Evolutionary conservation across 1,284 basidiomycete species (phyloP), one percentile per base, ranked within the genome.

Genomic region (Cutaneotrichosporon daszewskae): DNA sequence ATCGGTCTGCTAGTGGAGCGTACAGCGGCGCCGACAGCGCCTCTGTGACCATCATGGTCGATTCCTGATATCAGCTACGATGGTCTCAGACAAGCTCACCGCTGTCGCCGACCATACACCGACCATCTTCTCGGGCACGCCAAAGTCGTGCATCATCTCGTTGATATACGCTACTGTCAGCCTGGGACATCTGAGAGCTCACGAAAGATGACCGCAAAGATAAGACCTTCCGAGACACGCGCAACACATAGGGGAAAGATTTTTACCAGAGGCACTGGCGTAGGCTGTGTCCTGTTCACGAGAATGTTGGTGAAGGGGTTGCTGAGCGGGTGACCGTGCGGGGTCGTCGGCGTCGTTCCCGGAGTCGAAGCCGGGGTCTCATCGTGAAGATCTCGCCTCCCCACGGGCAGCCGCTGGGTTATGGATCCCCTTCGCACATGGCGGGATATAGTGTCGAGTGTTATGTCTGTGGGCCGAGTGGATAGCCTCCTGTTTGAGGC

Each of bases 41-140:
- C 51, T 67, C 64, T 4, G 61, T 54, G 1, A 56, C 51, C 61
- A 62, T 62, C 36, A 67, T 45, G 8, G 53, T 40, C 1, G 58
- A 60, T 45, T 67, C 64, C 64, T 66, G 27, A 9, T 23, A 19
- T 49, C 16, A 40, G 45, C 25, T n/a, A 37, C 8, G 10, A 25
- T 12, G n/a, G 25, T 26, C 14, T 17, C 24, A 12, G 10, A 10
- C 13, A 16, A 8, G 3, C 64, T 51, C 25, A 66, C 64, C 7
- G 62, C 60, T 8, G 54, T 53, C 0, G 59, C 61, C 6, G 59
- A 59, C 54, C 58, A 67, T 16, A 64, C 47, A 7, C 64, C 64
- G 3, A 67, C 57, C 5, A 50, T 47, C 25, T 58, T 51, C 45
- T 67, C 62, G 10, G 52, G 47, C 2, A 67, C 58, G 4, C 63